These are phyloP conservation scores for Coemansia sp. DNA, from an alignment of 192 early-diverging fungal genomes.

Conservation along the genomic window DNA sequence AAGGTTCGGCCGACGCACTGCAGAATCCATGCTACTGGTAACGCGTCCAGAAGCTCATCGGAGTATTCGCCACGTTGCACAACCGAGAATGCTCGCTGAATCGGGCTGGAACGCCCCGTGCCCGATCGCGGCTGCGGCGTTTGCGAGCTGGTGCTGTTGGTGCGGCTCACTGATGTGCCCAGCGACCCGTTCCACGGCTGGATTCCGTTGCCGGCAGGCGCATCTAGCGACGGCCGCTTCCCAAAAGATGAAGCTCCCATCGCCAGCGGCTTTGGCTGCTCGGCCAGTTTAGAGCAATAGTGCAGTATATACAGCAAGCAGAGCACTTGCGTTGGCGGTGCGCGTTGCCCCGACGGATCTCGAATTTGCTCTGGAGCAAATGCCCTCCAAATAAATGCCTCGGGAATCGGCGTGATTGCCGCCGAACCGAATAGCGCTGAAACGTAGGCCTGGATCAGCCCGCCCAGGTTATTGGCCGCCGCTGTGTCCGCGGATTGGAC, in stretches of 20 bases:
- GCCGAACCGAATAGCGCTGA: slow-evolving; percentile 27
- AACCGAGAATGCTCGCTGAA: background rate
- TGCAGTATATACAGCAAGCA: slow-evolving; percentile 41
- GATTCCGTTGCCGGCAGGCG: background rate
- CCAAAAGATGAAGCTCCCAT: background rate
- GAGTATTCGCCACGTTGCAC: slow-evolving; percentile 34
- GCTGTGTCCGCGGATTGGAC: slow-evolving; percentile 8
- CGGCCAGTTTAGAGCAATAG: slow-evolving; percentile 30
- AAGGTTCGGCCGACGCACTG: slow-evolving; percentile 12
- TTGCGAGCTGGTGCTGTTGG: slow-evolving; percentile 5
- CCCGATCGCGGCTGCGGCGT: background rate
- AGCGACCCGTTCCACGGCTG: slow-evolving; percentile 8
- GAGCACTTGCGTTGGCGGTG: slow-evolving; percentile 28
- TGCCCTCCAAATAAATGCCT: slow-evolving; percentile 21
- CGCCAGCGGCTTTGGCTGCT: slow-evolving; percentile 11
- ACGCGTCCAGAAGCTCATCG: slow-evolving; percentile 41
- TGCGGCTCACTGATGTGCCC: background rate
- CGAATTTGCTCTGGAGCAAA: slow-evolving; percentile 22
- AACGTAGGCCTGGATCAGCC: slow-evolving; percentile 38
- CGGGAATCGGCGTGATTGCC: slow-evolving; percentile 37
- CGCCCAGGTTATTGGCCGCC: slow-evolving; percentile 13
- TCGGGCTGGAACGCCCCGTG: slow-evolving; percentile 2
- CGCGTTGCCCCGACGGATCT: background rate
- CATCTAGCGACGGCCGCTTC: slow-evolving; percentile 4
- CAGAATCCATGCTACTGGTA: slow-evolving; percentile 43